Percentiles rank a stretch among this genome's conserved stretches.
Evolutionary conservation across 2,329 filamentous ascomycete species (phyloP).

Genomic region (Coniochaeta pulveracea): DNA sequence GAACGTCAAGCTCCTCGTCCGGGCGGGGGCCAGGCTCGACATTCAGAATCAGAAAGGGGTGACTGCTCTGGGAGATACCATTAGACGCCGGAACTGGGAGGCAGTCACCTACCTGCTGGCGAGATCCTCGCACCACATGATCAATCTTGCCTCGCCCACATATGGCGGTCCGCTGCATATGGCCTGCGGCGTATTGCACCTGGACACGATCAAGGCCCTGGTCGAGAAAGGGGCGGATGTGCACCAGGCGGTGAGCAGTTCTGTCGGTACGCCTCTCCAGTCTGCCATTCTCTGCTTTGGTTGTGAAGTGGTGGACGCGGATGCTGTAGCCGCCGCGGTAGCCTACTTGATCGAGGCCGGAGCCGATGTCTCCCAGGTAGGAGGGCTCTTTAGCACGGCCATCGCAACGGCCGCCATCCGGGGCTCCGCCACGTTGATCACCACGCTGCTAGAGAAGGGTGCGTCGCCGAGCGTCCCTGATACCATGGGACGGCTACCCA

Average conservation of each 20-base stretch:
- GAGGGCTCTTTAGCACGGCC: background rate
- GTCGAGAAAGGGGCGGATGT: background rate
- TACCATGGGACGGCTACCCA: background rate
- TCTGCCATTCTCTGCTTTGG: constrained; percentile 1
- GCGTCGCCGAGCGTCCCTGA: background rate
- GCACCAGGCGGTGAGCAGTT: background rate
- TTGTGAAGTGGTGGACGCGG: background rate
- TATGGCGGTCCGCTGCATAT: background rate
- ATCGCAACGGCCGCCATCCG: background rate
- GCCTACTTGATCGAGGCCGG: background rate
- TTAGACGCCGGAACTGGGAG: background rate
- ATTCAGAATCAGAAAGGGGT: background rate
- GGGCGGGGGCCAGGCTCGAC: constrained; percentile 1
- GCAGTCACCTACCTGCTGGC: background rate
- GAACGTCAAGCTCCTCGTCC: background rate
- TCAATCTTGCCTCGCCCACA: background rate
- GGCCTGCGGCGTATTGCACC: background rate
- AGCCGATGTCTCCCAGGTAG: background rate
- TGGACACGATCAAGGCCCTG: background rate
- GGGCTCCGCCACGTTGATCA: background rate
- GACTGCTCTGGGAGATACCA: background rate
- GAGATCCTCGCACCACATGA: background rate
- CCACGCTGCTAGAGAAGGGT: background rate
- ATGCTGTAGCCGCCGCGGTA: background rate
- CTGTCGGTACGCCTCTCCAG: background rate